Evolutionary conservation across 192 early-diverging fungal species (phyloP), one percentile per base, ranked within the genome.

Genomic region (Coemansia sp.): DNA sequence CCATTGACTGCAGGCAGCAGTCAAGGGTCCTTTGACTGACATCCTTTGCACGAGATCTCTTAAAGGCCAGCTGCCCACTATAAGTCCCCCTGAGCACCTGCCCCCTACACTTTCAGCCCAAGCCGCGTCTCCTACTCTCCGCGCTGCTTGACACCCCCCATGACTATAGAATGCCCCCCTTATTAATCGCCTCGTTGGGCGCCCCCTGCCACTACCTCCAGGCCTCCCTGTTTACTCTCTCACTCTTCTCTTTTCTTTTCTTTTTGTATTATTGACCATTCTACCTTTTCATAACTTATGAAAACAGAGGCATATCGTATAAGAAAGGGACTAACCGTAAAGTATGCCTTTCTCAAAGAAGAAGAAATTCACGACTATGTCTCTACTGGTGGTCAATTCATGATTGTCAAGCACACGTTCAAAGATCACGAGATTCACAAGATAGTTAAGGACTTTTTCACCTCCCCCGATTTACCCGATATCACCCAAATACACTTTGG

Each of bases 101-200:
- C 16, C 16, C 16, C 6, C 13, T n/a, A n/a, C n/a, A n/a, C n/a
- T n/a, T 42, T 42, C 14, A n/a, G 39, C 12, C 16, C 14, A 42
- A 42, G 39, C 16, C 39, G 16, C 5, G 1, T 31, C 31, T 31
- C 6, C 39, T 2, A 3, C 39, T 42, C 39, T 41, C 39, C 39
- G 13, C 16, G 39, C 14, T 16, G 39, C 39, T 42, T 42, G 39
- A 42, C 39, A 42, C 39, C 39, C 39, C 16, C 16, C 14, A 16
- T 13, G 12, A 42, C 13, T 6, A 31, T 31, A 31, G 31, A 31
- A 31, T 31, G 31, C 4, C 2, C 31, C 31, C 31, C 43, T 38
- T 62, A 62, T 35, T 62, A 47, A 13, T 66, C 35, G 18, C 55
- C 42, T 13, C 5, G 38, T 38, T 48, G 42, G n/a, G 2, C 38